phyloP scores from a whole-genome alignment of 345 rosid genomes.

The Boechera stricta region DNA sequence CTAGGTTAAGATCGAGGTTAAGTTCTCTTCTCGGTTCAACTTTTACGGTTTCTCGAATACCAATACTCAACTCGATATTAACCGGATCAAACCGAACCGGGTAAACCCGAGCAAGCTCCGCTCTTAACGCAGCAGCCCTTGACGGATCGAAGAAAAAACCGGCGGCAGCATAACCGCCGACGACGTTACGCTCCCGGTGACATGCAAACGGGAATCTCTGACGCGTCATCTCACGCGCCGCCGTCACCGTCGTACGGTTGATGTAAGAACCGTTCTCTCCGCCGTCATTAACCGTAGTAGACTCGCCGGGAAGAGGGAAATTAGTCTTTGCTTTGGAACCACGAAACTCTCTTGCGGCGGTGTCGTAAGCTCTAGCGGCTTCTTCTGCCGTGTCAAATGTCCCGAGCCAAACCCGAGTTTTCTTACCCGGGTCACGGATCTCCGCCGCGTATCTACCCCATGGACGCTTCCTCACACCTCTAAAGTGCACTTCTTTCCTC shows the following conservation, averaged over 20 bases:
- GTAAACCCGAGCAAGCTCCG: slow-evolving; percentile 43
- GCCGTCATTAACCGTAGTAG: not conserved
- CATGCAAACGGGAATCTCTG: slow-evolving; percentile 60
- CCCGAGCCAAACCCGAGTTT: slow-evolving; percentile 75
- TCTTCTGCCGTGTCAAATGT: slow-evolving; percentile 76
- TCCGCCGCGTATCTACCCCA: slow-evolving; percentile 89
- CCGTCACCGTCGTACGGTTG: slow-evolving; percentile 46
- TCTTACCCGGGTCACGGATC: slow-evolving; percentile 75
- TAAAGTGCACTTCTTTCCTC: slow-evolving; percentile 51
- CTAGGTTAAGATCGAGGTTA: slow-evolving; percentile 71
- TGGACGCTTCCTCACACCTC: slow-evolving; percentile 75
- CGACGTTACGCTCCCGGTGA: slow-evolving; percentile 43
- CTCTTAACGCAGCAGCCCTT: slow-evolving; percentile 48
- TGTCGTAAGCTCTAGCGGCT: slow-evolving; percentile 70
- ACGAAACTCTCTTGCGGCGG: slow-evolving; percentile 68
- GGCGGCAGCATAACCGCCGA: slow-evolving; percentile 37
- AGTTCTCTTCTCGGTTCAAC: slow-evolving; percentile 50
- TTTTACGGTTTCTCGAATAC: slow-evolving; percentile 40
- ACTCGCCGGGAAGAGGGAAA: slow-evolving; percentile 53
- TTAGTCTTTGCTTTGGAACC: slow-evolving; percentile 75
- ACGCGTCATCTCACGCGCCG: slow-evolving; percentile 47
- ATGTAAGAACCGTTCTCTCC: slow-evolving; percentile 44
- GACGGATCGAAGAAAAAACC: slow-evolving; percentile 48
- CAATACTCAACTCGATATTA: slow-evolving; percentile 38
- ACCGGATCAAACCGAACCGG: slow-evolving; percentile 58